Conservation (phyloP, 805 yeast species). For the Schwanniomyces sp. region DNA sequence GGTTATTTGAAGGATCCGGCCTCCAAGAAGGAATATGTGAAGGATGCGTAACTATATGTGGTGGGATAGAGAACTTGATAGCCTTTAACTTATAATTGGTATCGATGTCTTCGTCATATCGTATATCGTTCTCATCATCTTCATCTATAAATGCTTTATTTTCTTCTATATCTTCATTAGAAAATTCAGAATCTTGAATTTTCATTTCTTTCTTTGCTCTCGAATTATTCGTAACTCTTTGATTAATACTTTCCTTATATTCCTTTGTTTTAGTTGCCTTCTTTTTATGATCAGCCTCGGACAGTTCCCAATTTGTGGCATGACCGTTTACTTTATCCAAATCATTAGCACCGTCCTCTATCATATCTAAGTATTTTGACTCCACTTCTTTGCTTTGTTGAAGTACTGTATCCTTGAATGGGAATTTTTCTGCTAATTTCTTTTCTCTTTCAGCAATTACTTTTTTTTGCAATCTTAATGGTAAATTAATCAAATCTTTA, state of each 20-base stretch:
- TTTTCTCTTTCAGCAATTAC: slow-evolving; percentile 32
- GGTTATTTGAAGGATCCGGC: slow-evolving; percentile 20
- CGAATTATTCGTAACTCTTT: slow-evolving; percentile 1
- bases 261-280: background rate
- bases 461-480: slow-evolving; percentile 41
- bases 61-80: slow-evolving; percentile 31
- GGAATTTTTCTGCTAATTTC: slow-evolving; percentile 30
- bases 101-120: slow-evolving; percentile 3
- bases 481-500: slow-evolving; percentile 27
- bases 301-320: background rate
- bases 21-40: slow-evolving; percentile 45
- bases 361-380: slow-evolving; percentile 12
- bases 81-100: slow-evolving; percentile 26
- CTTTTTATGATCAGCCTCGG: background rate
- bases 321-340: background rate
- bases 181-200: slow-evolving; percentile 4
- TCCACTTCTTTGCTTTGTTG: slow-evolving; percentile 21
- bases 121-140: slow-evolving; percentile 1
- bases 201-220: slow-evolving; percentile 4
- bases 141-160: slow-evolving; percentile 5
- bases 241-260: background rate
- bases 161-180: background rate
- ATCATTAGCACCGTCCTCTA: background rate
- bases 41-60: slow-evolving; percentile 41
- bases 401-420: slow-evolving; percentile 32